A percentile compares a stretch with the other conserved stretches of the same genome.
Conservation (phyloP, 495 filamentous ascomycete genomes). For the Daldinia caldariorum region DNA sequence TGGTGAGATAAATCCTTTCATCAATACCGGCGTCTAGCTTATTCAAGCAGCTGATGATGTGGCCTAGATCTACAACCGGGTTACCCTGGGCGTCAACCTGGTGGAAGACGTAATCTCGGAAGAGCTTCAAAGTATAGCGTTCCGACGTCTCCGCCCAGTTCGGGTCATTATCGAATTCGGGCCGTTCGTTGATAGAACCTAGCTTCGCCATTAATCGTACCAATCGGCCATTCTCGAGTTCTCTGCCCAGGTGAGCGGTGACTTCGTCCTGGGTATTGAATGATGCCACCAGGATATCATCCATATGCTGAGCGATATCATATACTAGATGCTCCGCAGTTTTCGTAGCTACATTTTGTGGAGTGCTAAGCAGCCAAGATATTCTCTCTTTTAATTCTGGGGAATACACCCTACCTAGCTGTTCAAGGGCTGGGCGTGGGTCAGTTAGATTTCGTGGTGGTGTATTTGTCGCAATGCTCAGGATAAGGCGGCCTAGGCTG, state of each 20-base stretch:
- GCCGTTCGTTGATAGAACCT: slow-evolving; percentile 84
- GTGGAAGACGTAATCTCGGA: slow-evolving; percentile 97
- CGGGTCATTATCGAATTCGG: slow-evolving; percentile 77
- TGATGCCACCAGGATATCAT: slow-evolving; percentile 76
- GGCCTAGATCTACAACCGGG: slow-evolving; percentile 82
- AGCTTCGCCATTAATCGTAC: slow-evolving; percentile 86
- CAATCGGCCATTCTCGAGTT: slow-evolving; percentile 91
- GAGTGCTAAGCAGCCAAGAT: slow-evolving; percentile 74
- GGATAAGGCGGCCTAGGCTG: slow-evolving; percentile 83
- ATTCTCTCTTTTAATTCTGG: slow-evolving; percentile 77
- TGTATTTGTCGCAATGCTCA: slow-evolving; percentile 77
- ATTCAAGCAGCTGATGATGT: slow-evolving; percentile 84
- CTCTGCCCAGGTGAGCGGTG: slow-evolving; percentile 68
- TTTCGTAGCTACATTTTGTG: slow-evolving; percentile 63
- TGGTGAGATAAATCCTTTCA: slow-evolving; percentile 85
- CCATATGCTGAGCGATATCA: slow-evolving; percentile 78
- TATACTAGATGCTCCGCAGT: slow-evolving; percentile 80
- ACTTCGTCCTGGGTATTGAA: slow-evolving; percentile 63
- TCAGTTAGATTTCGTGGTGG: slow-evolving; percentile 62
- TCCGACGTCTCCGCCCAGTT: slow-evolving; percentile 91
- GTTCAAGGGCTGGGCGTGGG: slow-evolving; percentile 71
- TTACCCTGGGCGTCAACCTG: slow-evolving; percentile 85
- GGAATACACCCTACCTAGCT: slow-evolving; percentile 76
- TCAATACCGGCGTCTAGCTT: slow-evolving; percentile 92
- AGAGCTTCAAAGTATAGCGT: slow-evolving; percentile 89